Base-by-base conservation (phyloP, 768 basidiomycete species). In the Paxillus ammoniavirescens region DNA sequence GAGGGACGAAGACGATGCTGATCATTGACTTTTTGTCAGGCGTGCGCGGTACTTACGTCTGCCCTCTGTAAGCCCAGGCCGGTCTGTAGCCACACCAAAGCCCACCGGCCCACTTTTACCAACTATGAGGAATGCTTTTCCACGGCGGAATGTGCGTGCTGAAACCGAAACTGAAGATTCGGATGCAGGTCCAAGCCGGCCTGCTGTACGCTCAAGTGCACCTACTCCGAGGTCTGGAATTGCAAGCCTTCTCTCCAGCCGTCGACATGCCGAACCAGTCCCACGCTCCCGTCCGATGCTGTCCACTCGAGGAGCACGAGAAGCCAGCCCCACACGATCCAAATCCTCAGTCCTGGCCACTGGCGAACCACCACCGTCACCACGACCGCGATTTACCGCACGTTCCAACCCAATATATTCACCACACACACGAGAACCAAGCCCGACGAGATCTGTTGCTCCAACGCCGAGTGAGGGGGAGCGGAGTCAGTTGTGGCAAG, bases 11-110 rank as follows among this genome's bases (percentile, higher is more conserved):
- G 52, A 64, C 59, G 59, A 63, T 67, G 60, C 67, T 65, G 59
- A 63, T 67, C 62, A 69, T 65, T 56, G 62, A 63, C 54, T 47
- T 17, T 61, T 48, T 49, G 47, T 38, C 35, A 93, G 91, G 54
- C 90, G 91, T 23, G 91, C 91, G 38, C 81, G 90, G 61, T 88
- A 90, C 71, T 79, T 93, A 56, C 85, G 87, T 54, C 75, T 93
- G 36, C 88, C 90, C 2, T 75, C 82, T 18, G 70, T 79, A 8
- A 70, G 77, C 40, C 76, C 79, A 12, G 75, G 80, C 14, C 66
- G 61, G 50, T 52, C 52, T 18, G 50, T 57, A 12, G 53, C 64
- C 53, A 53, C 63, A 52, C 55, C 74, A 57, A 62, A 69, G 63
- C 54, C 68, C 48, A 57, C 71, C 41, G 48, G 58, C 57, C 31